Conservation (phyloP, 208 protist species). For the Vickermania ingenoplastis region DNA sequence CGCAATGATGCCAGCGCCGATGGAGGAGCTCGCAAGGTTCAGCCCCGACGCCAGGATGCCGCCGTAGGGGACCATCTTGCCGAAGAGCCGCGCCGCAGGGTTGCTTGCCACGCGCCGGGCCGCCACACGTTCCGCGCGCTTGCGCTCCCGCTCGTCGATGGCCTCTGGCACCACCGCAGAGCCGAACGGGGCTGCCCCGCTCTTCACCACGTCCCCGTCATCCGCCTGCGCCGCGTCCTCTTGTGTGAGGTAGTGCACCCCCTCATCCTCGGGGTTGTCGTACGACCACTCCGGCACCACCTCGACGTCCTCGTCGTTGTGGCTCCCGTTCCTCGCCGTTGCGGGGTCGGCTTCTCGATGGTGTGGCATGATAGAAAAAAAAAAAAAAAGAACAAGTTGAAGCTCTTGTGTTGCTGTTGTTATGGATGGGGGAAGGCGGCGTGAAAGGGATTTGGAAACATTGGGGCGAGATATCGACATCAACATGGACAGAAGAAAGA, state of each 20-base stretch:
- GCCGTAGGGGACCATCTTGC: constrained; percentile 20
- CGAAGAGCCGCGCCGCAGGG: constrained; percentile 3
- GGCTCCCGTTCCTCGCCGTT: too few species aligned
- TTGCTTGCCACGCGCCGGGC: background rate
- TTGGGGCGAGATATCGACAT: too few species aligned
- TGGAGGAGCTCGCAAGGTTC: constrained; percentile 45
- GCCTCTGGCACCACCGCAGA: background rate
- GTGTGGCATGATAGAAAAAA: too few species aligned
- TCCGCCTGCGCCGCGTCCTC: background rate
- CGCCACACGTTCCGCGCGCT: background rate
- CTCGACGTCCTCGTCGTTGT: too few species aligned
- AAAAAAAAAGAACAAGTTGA: too few species aligned
- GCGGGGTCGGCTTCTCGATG: too few species aligned
- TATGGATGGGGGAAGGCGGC: too few species aligned
- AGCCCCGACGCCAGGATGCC: constrained; percentile 13
- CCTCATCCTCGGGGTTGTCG: background rate
- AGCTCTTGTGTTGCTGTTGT: too few species aligned
- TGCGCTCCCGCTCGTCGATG: background rate
- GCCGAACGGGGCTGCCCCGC: background rate
- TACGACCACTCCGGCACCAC: background rate
- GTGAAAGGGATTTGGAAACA: too few species aligned
- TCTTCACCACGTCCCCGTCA: background rate
- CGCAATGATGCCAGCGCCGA: constrained; percentile 65
- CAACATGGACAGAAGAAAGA: too few species aligned
- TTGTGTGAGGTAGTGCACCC: background rate